Conservation (phyloP, 1,139 yeast species). For the Magnusiomyces paraingens region DNA sequence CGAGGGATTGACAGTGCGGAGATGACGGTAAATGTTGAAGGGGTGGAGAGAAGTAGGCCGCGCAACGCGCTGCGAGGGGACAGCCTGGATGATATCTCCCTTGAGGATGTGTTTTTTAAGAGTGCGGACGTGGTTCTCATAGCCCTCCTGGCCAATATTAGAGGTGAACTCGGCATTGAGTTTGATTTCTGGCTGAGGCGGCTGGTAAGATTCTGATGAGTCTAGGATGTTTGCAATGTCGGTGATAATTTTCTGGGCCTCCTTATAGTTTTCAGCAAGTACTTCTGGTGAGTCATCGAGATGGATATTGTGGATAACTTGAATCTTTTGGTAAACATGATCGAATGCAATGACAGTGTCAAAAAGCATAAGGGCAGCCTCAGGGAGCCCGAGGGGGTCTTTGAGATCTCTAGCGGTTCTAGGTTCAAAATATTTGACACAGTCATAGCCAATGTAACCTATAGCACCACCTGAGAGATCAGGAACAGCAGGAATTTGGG, state of each 20-base stretch:
- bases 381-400: slow-evolving; percentile 80
- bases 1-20: slow-evolving; percentile 93
- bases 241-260: slow-evolving; percentile 52
- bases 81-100: slow-evolving; percentile 96
- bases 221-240: slow-evolving; percentile 49
- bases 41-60: slow-evolving; percentile 95
- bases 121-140: slow-evolving; percentile 68
- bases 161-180: slow-evolving; percentile 55
- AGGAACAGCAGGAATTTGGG: slow-evolving; percentile 51
- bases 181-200: slow-evolving; percentile 68
- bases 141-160: slow-evolving; percentile 89
- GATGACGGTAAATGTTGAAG: slow-evolving; percentile 88
- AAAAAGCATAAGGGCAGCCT: slow-evolving; percentile 84
- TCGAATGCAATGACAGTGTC: slow-evolving; percentile 89
- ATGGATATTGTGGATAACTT: slow-evolving; percentile 73
- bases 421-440: slow-evolving; percentile 94
- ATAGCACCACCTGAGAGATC: slow-evolving; percentile 90
- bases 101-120: slow-evolving; percentile 75
- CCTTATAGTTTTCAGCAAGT: slow-evolving; percentile 40
- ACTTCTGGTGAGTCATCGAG: slow-evolving; percentile 29
- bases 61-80: slow-evolving; percentile 93
- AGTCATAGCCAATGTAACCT: slow-evolving; percentile 92
- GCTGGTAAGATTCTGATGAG: slow-evolving; percentile 42
- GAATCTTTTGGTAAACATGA: slow-evolving; percentile 88
- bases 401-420: slow-evolving; percentile 64